Conservation (phyloP, 441 rosid genomes). For the Capsella rubella region DNA sequence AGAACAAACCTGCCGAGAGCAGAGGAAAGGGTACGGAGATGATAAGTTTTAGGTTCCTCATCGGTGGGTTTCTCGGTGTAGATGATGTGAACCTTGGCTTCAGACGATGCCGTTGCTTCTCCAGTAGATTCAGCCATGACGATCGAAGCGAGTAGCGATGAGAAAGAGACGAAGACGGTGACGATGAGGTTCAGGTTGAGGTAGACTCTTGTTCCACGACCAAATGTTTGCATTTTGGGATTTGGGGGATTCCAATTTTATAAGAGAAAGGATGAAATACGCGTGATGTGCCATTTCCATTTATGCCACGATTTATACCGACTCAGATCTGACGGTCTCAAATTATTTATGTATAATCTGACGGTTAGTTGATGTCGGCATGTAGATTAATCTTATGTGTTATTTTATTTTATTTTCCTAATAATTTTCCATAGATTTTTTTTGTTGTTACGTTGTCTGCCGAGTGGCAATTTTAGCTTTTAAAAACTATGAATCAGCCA, state of each 20-base stretch:
- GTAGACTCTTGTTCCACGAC: constrained; percentile 4
- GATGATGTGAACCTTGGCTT: constrained; percentile 72
- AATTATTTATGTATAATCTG: background rate
- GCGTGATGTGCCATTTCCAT: background rate
- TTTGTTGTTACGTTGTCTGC: background rate
- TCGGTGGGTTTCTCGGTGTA: constrained; percentile 71
- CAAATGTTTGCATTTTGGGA: constrained; percentile 24
- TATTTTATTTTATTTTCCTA: background rate
- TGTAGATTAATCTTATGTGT: background rate
- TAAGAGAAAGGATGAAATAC: background rate
- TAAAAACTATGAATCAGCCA: background rate
- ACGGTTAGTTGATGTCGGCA: background rate
- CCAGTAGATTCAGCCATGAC: constrained; percentile 59
- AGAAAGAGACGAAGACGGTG: constrained; percentile 10
- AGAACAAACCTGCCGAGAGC: constrained; percentile 70
- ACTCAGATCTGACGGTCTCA: constrained; percentile 15
- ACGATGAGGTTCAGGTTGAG: background rate
- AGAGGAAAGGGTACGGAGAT: constrained; percentile 74
- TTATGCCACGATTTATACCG: background rate
- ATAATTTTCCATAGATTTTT: background rate
- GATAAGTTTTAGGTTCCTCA: constrained; percentile 68
- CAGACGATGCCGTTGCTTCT: constrained; percentile 33
- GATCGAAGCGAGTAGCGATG: constrained; percentile 38
- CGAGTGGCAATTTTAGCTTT: background rate
- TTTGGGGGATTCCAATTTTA: background rate